These are phyloP conservation scores for Glycyrrhiza uralensis DNA, from an alignment of 306 rosid species.

Conservation along the genomic window DNA sequence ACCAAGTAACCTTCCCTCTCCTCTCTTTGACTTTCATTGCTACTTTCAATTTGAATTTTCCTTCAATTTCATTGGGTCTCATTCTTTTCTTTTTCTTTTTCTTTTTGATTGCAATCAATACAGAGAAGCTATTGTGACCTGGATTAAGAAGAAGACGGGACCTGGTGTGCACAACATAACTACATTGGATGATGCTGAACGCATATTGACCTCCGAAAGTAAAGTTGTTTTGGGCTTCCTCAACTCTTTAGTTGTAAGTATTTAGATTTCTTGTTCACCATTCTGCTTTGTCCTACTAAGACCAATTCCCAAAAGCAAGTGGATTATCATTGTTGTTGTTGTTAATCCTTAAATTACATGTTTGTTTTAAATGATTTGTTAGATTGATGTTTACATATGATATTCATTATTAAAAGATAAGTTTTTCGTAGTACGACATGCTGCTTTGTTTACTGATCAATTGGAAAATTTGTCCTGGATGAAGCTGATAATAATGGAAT, in stretches of 20 bases:
- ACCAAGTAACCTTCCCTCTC: constrained; percentile 51
- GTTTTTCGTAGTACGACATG: background rate
- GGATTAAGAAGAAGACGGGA: constrained; percentile 97
- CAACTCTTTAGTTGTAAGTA: constrained; percentile 84
- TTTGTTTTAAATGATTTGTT: background rate
- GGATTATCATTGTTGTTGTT: background rate
- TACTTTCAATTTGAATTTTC: background rate
- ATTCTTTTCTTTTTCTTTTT: background rate
- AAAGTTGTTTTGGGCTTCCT: constrained; percentile 85
- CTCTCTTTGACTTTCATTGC: background rate
- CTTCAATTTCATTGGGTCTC: background rate
- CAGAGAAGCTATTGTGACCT: constrained; percentile 82
- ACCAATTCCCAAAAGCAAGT: background rate
- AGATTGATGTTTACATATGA: background rate
- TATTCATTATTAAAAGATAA: background rate
- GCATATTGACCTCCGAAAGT: constrained; percentile 61
- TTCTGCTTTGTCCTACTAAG: background rate
- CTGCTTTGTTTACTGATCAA: background rate
- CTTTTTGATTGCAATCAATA: background rate
- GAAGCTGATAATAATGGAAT: background rate
- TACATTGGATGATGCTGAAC: constrained; percentile 70
- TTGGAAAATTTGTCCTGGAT: background rate
- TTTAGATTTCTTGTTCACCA: background rate
- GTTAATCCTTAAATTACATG: background rate
- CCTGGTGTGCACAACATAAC: constrained; percentile 84